phyloP scores from a whole-genome alignment of 139 green algal species.

The Chlamydomonas incerta region DNA sequence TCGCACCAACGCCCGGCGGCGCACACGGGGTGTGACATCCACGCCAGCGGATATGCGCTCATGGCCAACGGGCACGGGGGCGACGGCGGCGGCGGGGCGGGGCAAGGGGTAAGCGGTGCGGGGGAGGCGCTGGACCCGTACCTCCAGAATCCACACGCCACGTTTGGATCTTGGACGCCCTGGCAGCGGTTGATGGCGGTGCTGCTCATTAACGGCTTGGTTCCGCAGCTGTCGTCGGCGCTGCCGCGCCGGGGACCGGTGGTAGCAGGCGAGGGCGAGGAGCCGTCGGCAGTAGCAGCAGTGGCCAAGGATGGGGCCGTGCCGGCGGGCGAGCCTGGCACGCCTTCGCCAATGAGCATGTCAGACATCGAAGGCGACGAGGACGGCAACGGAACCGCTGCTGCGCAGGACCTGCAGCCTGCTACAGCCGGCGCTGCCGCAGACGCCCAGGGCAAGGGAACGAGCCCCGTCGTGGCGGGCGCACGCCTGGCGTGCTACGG shows the following conservation, averaged over 20 bases:
- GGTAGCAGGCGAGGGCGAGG: background rate
- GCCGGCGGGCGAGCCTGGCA: background rate
- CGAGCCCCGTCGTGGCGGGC: background rate
- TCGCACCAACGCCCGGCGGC: background rate
- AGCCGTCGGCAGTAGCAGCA: background rate
- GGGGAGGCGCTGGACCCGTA: background rate
- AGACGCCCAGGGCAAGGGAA: background rate
- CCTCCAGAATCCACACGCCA: background rate
- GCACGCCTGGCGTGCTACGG: conserved; percentile 40
- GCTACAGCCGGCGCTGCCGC: background rate
- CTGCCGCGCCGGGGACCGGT: background rate
- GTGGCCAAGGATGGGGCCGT: background rate
- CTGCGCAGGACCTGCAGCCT: background rate
- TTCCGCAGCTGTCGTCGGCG: background rate
- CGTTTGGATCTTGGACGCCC: background rate
- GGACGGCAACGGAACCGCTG: background rate
- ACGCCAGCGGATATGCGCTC: background rate
- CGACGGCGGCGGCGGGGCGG: background rate
- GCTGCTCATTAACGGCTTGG: conserved; percentile 44
- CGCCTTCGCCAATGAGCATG: background rate
- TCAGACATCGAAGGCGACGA: background rate
- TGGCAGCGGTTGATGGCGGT: conserved; percentile 48
- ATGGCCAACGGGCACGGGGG: background rate
- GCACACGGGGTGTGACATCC: conserved; percentile 7
- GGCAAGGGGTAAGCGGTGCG: background rate